Percentiles rank a stretch among this genome's conserved stretches.
Conservation (phyloP, 2,329 filamentous ascomycete genomes). For the Biscogniauxia sp. region DNA sequence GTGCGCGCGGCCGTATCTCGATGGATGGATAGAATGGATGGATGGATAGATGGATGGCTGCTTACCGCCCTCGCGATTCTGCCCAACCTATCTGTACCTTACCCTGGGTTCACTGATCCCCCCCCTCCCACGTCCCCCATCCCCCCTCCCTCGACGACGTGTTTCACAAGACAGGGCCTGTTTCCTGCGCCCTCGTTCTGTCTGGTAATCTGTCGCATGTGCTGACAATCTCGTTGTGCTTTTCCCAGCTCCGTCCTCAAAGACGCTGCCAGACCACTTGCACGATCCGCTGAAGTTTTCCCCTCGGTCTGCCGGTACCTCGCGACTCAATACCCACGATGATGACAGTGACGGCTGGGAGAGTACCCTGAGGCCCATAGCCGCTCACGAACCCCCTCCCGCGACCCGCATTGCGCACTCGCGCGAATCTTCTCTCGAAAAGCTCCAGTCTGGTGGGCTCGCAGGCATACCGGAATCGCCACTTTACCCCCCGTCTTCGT, state of each 20-base stretch:
- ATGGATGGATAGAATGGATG: no score
- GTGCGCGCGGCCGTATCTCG: not conserved
- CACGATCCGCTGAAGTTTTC: conserved; percentile 53
- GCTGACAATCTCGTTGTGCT: conserved; percentile 27
- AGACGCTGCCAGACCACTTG: conserved; percentile 56
- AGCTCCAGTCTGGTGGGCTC: conserved; percentile 39
- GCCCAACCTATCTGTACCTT: not conserved
- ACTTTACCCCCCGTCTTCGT: conserved; percentile 26
- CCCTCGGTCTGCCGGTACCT: conserved; percentile 46
- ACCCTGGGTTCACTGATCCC: not conserved
- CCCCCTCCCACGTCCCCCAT: conserved; percentile 7
- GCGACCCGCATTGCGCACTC: conserved; percentile 46
- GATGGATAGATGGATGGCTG: not conserved
- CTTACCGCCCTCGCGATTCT: not conserved
- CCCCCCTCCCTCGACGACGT: conserved; percentile 7
- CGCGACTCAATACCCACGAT: conserved; percentile 50
- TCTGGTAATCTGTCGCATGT: conserved; percentile 10
- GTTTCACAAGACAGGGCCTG: conserved; percentile 33
- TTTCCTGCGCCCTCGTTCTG: conserved; percentile 18
- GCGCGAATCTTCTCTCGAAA: conserved; percentile 58
- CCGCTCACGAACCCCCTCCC: conserved; percentile 39
- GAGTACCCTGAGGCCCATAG: conserved; percentile 47
- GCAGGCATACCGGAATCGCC: conserved; percentile 34
- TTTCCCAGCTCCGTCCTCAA: conserved; percentile 51
- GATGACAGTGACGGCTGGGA: conserved; percentile 49